phyloP scores from a whole-genome alignment of 805 yeast species.

The Starmerella lactis-condensi region DNA sequence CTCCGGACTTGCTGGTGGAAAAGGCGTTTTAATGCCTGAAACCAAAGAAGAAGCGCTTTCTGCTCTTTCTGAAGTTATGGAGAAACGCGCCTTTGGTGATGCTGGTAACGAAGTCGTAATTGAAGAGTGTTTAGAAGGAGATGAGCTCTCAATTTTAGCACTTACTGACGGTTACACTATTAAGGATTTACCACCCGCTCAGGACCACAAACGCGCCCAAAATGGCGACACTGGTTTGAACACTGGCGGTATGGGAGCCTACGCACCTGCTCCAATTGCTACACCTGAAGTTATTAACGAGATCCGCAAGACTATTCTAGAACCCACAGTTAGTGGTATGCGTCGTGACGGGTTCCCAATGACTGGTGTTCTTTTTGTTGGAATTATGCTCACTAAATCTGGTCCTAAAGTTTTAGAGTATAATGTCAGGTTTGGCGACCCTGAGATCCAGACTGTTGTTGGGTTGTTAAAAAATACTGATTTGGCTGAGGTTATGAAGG shows the following conservation, averaged over 20 bases:
- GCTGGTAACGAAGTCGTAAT: slow-evolving; percentile 93
- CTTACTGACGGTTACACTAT: slow-evolving; percentile 85
- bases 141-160: slow-evolving; percentile 83
- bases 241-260: slow-evolving; percentile 99
- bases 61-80: slow-evolving; percentile 79
- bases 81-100: slow-evolving; percentile 66
- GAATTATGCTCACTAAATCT: slow-evolving; percentile 68
- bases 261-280: slow-evolving; percentile 94
- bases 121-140: slow-evolving; percentile 92
- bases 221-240: slow-evolving; percentile 86
- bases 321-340: slow-evolving; percentile 92
- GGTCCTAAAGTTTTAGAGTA: slow-evolving; percentile 95
- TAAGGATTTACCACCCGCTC: slow-evolving; percentile 87
- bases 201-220: slow-evolving; percentile 91
- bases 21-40: slow-evolving; percentile 88
- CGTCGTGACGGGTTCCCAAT: slow-evolving; percentile 87
- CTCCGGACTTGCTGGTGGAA: slow-evolving; percentile 96
- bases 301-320: slow-evolving; percentile 57
- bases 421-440: slow-evolving; percentile 97
- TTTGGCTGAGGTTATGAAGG: slow-evolving; percentile 77
- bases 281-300: slow-evolving; percentile 51
- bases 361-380: slow-evolving; percentile 89
- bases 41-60: slow-evolving; percentile 65
- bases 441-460: slow-evolving; percentile 92
- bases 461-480: slow-evolving; percentile 87